These are phyloP conservation scores for Thalia dealbata DNA, from an alignment of 176 grass and related monocot genomes.

Conservation along the genomic window DNA sequence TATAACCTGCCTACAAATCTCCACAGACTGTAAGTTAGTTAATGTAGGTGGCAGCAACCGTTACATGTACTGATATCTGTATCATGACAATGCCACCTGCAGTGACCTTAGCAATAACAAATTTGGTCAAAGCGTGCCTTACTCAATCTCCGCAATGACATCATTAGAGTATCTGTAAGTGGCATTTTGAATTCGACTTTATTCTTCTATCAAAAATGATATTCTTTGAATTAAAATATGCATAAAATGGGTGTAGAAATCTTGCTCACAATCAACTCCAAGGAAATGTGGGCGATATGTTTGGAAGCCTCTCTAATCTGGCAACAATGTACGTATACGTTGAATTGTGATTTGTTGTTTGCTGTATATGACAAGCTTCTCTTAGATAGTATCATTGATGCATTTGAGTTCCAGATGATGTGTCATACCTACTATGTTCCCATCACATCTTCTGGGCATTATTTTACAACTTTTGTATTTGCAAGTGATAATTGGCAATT, in stretches of 20 bases:
- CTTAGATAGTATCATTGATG: not conserved
- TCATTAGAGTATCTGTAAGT: constrained; percentile 68
- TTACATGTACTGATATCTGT: not conserved
- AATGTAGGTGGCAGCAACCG: not conserved
- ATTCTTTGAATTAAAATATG: constrained; percentile 3
- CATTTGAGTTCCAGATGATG: not conserved
- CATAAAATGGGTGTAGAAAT: constrained; percentile 48
- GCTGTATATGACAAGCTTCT: no score
- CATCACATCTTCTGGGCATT: not conserved
- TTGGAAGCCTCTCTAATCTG: constrained; percentile 57
- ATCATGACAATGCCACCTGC: constrained; percentile 20
- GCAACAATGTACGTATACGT: constrained; percentile 50
- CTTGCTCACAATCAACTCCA: constrained; percentile 74
- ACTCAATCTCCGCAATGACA: constrained; percentile 53
- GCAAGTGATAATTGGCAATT: not conserved
- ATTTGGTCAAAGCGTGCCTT: constrained; percentile 55
- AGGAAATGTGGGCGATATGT: constrained; percentile 39
- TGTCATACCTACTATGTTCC: not conserved
- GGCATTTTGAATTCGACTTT: constrained; percentile 7
- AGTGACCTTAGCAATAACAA: constrained; percentile 73
- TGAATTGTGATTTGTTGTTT: not conserved
- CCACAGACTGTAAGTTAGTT: constrained; percentile 49
- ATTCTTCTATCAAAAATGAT: not conserved
- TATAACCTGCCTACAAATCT: constrained; percentile 83
- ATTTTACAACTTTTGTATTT: not conserved